These are phyloP conservation scores for Trametes polyzona DNA, from an alignment of 1,284 basidiomycete species.

Conservation along the genomic window DNA sequence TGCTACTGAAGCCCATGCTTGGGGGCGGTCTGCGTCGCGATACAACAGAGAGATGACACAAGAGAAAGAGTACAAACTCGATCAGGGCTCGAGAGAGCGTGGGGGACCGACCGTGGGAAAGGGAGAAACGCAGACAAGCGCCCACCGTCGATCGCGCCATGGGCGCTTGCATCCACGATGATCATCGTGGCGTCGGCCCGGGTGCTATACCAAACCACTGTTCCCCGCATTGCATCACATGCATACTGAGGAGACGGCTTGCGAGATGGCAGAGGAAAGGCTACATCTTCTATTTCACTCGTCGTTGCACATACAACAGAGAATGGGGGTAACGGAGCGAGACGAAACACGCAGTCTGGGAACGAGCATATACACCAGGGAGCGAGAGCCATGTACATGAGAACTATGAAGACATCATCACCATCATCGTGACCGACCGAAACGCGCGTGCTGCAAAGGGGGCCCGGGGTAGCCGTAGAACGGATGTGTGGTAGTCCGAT, in stretches of 20 bases:
- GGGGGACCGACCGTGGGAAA: not conserved
- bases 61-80: not conserved
- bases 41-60: not conserved
- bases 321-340: not conserved
- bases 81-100: not conserved
- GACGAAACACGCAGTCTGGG: too few relatives aligned
- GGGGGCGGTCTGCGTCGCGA: not conserved
- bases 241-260: too few relatives aligned
- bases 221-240: too few relatives aligned
- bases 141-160: not conserved
- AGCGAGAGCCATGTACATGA: conserved; percentile 2
- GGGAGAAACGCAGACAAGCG: not conserved
- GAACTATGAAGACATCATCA: conserved; percentile 4
- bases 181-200: not conserved
- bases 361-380: too few relatives aligned
- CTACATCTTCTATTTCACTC: conserved; percentile 9
- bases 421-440: not conserved
- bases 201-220: not conserved
- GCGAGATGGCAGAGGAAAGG: too few relatives aligned
- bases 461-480: not conserved
- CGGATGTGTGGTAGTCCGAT: conserved; percentile 9
- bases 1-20: conserved; percentile 14
- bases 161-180: not conserved
- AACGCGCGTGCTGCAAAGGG: not conserved
- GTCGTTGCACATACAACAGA: conserved; percentile 3